Evolutionary conservation across 352 stramenopile genomes (phyloP), one percentile per base, ranked within the genome.

Genomic region (Plasmopara muralis): DNA sequence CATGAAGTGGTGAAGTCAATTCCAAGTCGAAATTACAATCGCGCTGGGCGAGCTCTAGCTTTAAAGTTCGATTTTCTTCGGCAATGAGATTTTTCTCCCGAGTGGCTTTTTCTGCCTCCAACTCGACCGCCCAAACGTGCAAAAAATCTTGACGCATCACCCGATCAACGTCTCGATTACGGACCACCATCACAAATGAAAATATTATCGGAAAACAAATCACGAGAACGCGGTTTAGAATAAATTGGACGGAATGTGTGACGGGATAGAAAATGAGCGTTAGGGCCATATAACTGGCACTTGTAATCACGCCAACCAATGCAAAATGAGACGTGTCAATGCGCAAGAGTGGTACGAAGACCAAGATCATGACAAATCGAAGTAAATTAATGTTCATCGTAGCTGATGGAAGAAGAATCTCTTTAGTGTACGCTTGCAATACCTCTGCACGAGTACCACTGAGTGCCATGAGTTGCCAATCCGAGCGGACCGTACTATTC

Each of bases 311-410:
- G 0, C 68, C 67, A 25, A 87, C 72, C 20, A 87, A 31, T 12
- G 64, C 53, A 25, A 87, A 92, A 55, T 89, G 77, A 15, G 81
- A 44, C 13, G 82, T 87, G 58, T 89, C 78, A 48, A 92, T 83
- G 12, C 77, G 74, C 25, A 92, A 61, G 37, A 92, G 62, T 14
- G 82, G 77, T 18, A 81, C 74, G 41, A 87, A 82, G 9, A 87
- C 76, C 20, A 88, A 85, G 1, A 89, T 65, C 62, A 92, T 83
- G 39, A 92, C 78, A 18, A 86, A 47, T 6, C 78, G 77, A 13
- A 92, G 57, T 45, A 92, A 49, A 51, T 89, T 92, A 48, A 87
- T 83, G 68, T 89, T 92, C 65, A 89, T 83, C 44, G 77, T 85
- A 25, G 74, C 77, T 0, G 77, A 64, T 5, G 80, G 75, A 1